Evolutionary conservation across 2,329 filamentous ascomycete genomes (phyloP).

Genomic region (Coniella vitis): DNA sequence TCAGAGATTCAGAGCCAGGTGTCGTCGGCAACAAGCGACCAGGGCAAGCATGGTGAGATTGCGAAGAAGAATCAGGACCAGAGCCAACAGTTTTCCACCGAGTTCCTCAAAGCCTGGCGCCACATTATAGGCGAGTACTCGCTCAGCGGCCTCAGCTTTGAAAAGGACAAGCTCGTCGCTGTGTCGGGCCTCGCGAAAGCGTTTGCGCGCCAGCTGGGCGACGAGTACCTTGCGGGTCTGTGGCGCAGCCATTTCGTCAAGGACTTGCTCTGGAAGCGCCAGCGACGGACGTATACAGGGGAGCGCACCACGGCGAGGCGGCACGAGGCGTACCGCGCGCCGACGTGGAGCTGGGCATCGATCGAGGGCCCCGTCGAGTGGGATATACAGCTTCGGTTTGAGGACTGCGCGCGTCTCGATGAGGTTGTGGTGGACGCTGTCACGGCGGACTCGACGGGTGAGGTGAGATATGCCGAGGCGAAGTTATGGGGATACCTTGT

Average conservation of each 20-base stretch:
- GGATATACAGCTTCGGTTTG: neutral
- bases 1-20: too few species aligned
- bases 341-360: slow-evolving; percentile 13
- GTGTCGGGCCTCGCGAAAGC: slow-evolving; percentile 8
- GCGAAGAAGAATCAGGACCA: too few species aligned
- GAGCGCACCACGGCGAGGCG: neutral
- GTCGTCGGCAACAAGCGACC: too few species aligned
- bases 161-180: slow-evolving; percentile 12
- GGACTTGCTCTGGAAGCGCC: neutral
- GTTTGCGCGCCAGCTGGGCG: neutral
- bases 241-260: neutral
- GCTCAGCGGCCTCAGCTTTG: neutral
- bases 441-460: neutral
- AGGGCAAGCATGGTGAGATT: too few species aligned
- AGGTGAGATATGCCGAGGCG: neutral
- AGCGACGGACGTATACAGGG: neutral
- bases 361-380: slow-evolving; percentile 3
- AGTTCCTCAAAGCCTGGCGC: neutral
- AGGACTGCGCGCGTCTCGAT: neutral
- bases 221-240: slow-evolving; percentile 3
- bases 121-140: neutral
- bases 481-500: neutral
- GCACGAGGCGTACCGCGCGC: slow-evolving; percentile 5
- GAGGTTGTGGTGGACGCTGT: neutral
- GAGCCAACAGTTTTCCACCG: neutral